These are phyloP conservation scores for Pseudocercospora vitis DNA, from an alignment of 2,329 filamentous ascomycete species.

Conservation along the genomic window DNA sequence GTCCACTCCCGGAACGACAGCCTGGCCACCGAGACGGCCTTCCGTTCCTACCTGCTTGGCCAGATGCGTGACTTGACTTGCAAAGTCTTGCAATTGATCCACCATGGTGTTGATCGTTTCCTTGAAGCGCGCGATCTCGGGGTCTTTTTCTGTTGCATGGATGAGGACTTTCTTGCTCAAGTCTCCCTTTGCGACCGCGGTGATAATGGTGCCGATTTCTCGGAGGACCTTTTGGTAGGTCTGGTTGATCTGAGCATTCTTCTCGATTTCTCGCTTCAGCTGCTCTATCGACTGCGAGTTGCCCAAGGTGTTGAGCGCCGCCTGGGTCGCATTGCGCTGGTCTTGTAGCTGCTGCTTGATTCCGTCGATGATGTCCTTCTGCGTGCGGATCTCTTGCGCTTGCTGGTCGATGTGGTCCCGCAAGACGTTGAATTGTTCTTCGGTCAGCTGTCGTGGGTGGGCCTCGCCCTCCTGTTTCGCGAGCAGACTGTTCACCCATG, in stretches of 20 bases:
- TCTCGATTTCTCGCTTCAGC: conserved; percentile 89
- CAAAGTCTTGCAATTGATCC: conserved; percentile 95
- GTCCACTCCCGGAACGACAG: conserved; percentile 88
- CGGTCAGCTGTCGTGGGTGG: conserved; percentile 60
- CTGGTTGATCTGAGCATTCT: conserved; percentile 96
- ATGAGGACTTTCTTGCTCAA: conserved; percentile 96
- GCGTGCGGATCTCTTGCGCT: conserved; percentile 84
- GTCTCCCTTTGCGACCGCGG: conserved; percentile 91
- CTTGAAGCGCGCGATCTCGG: conserved; percentile 97
- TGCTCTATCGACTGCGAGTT: conserved; percentile 85
- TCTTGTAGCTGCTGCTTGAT: conserved; percentile 83
- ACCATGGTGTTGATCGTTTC: conserved; percentile 99
- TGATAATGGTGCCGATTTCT: conserved; percentile 96
- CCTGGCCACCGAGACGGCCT: conserved; percentile 89
- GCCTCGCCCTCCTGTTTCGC: conserved; percentile 55
- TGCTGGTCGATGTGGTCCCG: conserved; percentile 91
- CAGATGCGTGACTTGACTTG: conserved; percentile 90
- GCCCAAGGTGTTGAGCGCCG: conserved; percentile 75
- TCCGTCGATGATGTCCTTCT: conserved; percentile 80
- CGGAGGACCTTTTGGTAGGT: conserved; percentile 96
- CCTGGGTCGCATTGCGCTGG: conserved; percentile 81
- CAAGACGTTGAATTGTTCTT: conserved; percentile 80
- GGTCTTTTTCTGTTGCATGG: conserved; percentile 94
- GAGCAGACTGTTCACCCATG: conserved; percentile 54
- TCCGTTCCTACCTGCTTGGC: conserved; percentile 96